Evolutionary conservation across 352 stramenopile species (phyloP), one percentile per base, ranked within the genome.

Genomic region (Phytophthora cryptogea): DNA sequence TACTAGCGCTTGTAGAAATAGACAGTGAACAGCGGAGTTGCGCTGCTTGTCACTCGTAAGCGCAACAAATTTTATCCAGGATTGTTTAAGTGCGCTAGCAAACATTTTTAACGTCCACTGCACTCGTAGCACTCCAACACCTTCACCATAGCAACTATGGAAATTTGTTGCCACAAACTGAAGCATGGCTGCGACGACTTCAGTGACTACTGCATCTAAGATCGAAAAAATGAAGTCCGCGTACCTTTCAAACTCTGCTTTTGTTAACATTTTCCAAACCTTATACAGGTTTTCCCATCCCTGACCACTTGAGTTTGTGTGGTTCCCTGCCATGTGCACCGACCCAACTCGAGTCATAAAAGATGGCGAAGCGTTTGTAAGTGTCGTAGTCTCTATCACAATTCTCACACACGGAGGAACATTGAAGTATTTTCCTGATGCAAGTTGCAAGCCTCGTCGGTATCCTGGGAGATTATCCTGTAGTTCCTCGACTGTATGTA

Each of bases 1-100:
- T 4, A 94, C 71, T 1, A 94, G 59, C 10, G 80, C 73, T 40
- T 92, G 85, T 4, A 94, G 54, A 40, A 83, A 92, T 20, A 83
- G 75, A 47, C 80, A 91, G 31, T 89, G 72, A 4, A 88, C 54
- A 0, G 79, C 70, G 16, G 74, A 87, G 20, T 65, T 74, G 8
- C 79, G 70, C 46, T 91, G 80, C 48, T 92, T 90, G 2, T 64
- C 70, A 23, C 78, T 92, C 14, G 69, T 68, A 69, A 93, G 79
- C 0, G 49, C 48, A n/a, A 37, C 59, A 42, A 89, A 51, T 33
- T 91, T 90, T 23, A 63, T 23, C 70, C 79, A 88, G 5, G 74
- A 79, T n/a, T 86, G 68, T 1, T 55, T 59, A 5, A 91, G 26
- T 1, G 64, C 74, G 36, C 75, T 88, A 41, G 86, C 57, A 11